Evolutionary conservation across 306 rosid species (phyloP).

Genomic region (Cicer chorassanicum): DNA sequence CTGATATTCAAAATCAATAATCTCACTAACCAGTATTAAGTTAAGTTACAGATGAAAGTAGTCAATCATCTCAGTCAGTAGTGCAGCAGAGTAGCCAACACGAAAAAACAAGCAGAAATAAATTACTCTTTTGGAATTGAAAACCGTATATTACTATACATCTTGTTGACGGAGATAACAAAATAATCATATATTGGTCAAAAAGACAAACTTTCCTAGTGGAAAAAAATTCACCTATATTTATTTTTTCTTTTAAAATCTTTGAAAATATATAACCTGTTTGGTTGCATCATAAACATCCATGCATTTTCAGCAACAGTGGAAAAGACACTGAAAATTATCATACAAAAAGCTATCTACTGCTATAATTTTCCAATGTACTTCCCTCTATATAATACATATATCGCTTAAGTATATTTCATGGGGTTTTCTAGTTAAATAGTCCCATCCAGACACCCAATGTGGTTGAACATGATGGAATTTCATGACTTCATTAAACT

Average conservation of each 20-base stretch:
- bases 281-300: not conserved
- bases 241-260: not conserved
- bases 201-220: not conserved
- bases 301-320: slow-evolving; percentile 18
- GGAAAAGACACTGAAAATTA: slow-evolving; percentile 14
- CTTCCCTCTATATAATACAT: not conserved
- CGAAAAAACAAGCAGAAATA: slow-evolving; percentile 8
- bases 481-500: slow-evolving; percentile 18
- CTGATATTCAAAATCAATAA: slow-evolving; percentile 19
- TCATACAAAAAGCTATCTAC: not conserved
- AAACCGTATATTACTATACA: not conserved
- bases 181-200: slow-evolving; percentile 12
- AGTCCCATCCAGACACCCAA: not conserved
- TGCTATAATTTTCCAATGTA: slow-evolving; percentile 6
- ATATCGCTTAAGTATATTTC: not conserved
- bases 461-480: not conserved
- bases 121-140: not conserved
- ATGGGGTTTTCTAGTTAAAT: slow-evolving; percentile 6
- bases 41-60: not conserved
- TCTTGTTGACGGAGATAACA: not conserved
- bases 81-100: not conserved
- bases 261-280: not conserved
- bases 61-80: not conserved
- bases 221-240: not conserved
- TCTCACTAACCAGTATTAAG: not conserved